These are phyloP conservation scores for Tephrocybe rancida DNA, from an alignment of 768 basidiomycete species.

Conservation along the genomic window DNA sequence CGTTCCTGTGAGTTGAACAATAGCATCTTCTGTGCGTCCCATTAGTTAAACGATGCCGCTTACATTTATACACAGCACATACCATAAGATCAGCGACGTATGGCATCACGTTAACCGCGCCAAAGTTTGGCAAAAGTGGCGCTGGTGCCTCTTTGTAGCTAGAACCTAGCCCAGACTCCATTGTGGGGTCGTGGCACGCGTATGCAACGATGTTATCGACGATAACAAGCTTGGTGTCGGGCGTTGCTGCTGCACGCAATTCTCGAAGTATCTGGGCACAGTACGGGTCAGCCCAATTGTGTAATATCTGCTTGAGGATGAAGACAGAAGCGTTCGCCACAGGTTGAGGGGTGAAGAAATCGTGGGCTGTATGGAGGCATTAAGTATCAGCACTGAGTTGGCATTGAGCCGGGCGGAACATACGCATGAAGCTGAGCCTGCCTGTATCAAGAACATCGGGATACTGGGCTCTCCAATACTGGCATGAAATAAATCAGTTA, in stretches of 20 bases:
- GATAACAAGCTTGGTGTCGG: slow-evolving; percentile 36
- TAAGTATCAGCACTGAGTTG: no score
- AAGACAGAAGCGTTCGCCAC: neutral
- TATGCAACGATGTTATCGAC: slow-evolving; percentile 36
- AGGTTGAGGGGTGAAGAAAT: neutral
- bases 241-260: slow-evolving; percentile 33
- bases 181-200: slow-evolving; percentile 16
- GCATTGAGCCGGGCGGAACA: neutral
- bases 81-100: slow-evolving; percentile 9
- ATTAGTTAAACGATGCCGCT: neutral
- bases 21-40: slow-evolving; percentile 8
- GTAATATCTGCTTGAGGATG: neutral
- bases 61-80: neutral
- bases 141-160: neutral
- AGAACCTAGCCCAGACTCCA: neutral
- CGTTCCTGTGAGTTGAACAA: slow-evolving; percentile 13
- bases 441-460: slow-evolving; percentile 6
- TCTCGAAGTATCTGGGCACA: slow-evolving; percentile 30
- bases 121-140: slow-evolving; percentile 8
- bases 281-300: slow-evolving; percentile 16
- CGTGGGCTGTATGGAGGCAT: neutral
- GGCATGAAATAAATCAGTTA: neutral
- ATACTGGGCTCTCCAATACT: slow-evolving; percentile 10
- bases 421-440: slow-evolving; percentile 5
- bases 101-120: slow-evolving; percentile 5